Percentiles rank a stretch among this genome's conserved stretches.
Conservation (phyloP, 2,329 filamentous ascomycete species). For the Fragosphaeria purpurea region DNA sequence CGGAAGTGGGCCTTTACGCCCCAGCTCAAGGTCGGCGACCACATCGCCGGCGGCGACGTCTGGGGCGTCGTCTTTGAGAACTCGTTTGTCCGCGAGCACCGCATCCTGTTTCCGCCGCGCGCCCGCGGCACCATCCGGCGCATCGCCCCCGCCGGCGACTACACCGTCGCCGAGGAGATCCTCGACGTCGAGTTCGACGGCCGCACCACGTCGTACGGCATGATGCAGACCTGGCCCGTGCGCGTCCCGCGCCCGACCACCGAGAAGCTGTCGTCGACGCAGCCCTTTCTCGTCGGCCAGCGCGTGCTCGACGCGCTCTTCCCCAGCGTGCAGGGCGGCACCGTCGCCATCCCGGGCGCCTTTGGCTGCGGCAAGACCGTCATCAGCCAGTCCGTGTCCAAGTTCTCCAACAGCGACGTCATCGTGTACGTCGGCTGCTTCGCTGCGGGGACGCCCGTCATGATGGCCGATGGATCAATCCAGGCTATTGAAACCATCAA, state of each 20-base stretch:
- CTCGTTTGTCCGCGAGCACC: conserved; percentile 86
- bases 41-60: conserved; percentile 91
- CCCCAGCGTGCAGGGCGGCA: conserved; percentile 92
- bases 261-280: conserved; percentile 82
- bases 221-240: conserved; percentile 99
- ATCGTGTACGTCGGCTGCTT: conserved; percentile 81
- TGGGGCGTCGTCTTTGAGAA: conserved; percentile 96
- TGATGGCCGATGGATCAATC: background rate
- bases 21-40: conserved; percentile 85
- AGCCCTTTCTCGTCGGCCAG: conserved; percentile 93
- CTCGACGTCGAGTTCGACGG: conserved; percentile 96
- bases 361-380: conserved; percentile 99
- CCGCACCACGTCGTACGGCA: conserved; percentile 84
- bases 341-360: conserved; percentile 93
- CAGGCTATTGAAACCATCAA: background rate
- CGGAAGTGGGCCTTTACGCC: conserved; percentile 98
- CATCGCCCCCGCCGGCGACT: conserved; percentile 81
- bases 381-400: conserved; percentile 96
- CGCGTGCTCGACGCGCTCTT: conserved; percentile 93
- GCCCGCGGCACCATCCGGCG: conserved; percentile 86
- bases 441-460: background rate
- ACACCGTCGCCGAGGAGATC: conserved; percentile 89
- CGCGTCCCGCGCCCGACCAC: conserved; percentile 86
- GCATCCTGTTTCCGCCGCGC: conserved; percentile 81
- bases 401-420: conserved; percentile 99